A percentile compares a stretch with the other conserved stretches of the same genome.
Conservation (phyloP, 805 yeast genomes). For the Spathaspora girioi region DNA sequence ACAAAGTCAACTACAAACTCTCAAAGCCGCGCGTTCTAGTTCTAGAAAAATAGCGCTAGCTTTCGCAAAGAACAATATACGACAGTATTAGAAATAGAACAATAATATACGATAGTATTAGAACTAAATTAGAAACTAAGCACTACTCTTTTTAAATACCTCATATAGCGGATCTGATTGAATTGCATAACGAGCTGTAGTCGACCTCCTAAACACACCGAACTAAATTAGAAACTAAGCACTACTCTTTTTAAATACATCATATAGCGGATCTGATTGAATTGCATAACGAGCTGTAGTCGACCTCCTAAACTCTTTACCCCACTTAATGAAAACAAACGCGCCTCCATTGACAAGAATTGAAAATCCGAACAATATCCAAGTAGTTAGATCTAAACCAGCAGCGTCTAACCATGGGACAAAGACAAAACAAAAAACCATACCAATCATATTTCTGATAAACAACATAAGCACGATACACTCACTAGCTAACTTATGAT, state of each 20-base stretch:
- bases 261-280: conserved; percentile 16
- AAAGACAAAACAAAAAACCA: conserved; percentile 44
- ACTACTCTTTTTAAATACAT: conserved; percentile 12
- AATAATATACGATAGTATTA: too few relatives aligned
- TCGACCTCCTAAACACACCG: conserved; percentile 33
- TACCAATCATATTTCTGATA: conserved; percentile 37
- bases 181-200: conserved; percentile 17
- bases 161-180: conserved; percentile 17
- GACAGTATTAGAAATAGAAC: too few relatives aligned
- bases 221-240: too few relatives aligned
- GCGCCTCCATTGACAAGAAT: conserved; percentile 39
- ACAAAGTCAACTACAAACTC: too few relatives aligned
- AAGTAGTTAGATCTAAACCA: conserved; percentile 37
- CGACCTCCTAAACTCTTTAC: conserved; percentile 36
- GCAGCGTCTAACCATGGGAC: conserved; percentile 40
- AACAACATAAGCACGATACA: conserved; percentile 33
- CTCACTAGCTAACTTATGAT: conserved; percentile 43
- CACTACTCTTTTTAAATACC: conserved; percentile 10
- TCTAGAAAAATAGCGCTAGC: too few relatives aligned
- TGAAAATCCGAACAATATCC: conserved; percentile 44
- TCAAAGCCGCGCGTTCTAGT: too few relatives aligned
- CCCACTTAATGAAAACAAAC: conserved; percentile 37
- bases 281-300: conserved; percentile 20
- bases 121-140: too few relatives aligned
- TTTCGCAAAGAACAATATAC: too few relatives aligned